Conservation (phyloP, 352 stramenopile species). For the Globisporangium apiculatum region DNA sequence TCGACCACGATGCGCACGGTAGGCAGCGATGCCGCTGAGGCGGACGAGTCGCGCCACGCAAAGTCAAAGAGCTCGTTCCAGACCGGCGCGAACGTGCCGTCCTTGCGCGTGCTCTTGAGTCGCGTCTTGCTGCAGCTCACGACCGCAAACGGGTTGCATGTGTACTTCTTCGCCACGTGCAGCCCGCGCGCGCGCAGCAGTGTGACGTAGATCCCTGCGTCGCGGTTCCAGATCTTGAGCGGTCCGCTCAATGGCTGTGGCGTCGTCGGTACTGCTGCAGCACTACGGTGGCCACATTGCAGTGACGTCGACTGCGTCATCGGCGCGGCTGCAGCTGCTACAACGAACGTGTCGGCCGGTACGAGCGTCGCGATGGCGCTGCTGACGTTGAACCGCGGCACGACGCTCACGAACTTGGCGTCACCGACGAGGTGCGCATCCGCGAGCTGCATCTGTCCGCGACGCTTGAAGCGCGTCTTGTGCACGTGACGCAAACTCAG, state of each 20-base stretch:
- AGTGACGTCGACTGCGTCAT: constrained; percentile 4
- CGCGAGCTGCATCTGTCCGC: constrained; percentile 69
- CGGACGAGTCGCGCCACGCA: constrained; percentile 28
- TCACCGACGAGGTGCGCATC: constrained; percentile 36
- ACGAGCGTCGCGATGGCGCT: constrained; percentile 35
- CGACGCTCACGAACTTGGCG: constrained; percentile 35
- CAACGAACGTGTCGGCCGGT: constrained; percentile 6
- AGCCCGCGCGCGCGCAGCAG: constrained; percentile 47
- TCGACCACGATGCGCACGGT: constrained; percentile 41
- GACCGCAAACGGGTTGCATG: constrained; percentile 66
- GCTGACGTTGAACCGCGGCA: constrained; percentile 61
- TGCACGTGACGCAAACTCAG: constrained; percentile 28
- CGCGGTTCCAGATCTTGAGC: constrained; percentile 52
- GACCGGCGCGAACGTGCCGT: constrained; percentile 50
- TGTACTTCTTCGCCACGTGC: constrained; percentile 52
- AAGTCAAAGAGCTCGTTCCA: constrained; percentile 83
- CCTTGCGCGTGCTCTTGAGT: constrained; percentile 60
- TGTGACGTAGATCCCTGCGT: constrained; percentile 33
- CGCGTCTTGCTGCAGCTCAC: constrained; percentile 44
- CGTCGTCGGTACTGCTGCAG: not conserved
- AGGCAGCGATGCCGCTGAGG: constrained; percentile 1
- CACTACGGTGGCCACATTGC: constrained; percentile 5
- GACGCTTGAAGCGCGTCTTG: constrained; percentile 54
- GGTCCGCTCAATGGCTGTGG: not conserved
- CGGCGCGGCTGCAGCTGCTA: not conserved